Percentiles rank a stretch among this genome's conserved stretches.
Conservation (phyloP, 331 rosid species). For the Quercus phellos region DNA sequence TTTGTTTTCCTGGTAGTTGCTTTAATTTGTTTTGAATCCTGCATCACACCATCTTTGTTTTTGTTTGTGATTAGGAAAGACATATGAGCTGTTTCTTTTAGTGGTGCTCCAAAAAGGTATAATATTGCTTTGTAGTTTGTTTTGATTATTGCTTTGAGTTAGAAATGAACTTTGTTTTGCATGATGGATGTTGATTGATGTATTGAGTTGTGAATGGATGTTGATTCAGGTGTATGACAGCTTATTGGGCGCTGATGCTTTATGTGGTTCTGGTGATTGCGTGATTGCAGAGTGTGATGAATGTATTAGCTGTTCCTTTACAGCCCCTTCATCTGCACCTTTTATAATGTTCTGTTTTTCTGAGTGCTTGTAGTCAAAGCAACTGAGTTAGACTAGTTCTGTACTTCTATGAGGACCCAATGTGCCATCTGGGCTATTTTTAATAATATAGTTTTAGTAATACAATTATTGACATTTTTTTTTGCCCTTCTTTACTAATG, state of each 20-base stretch:
- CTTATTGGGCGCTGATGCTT: conserved; percentile 95
- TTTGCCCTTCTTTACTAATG: neutral
- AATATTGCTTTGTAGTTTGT: conserved; percentile 12
- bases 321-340: conserved; percentile 44
- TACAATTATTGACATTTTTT: neutral
- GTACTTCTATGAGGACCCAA: conserved; percentile 20
- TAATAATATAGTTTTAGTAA: conserved; percentile 18
- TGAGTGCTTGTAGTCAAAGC: conserved; percentile 30
- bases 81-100: conserved; percentile 4
- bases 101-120: conserved; percentile 7
- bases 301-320: conserved; percentile 71
- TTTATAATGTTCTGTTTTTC: conserved; percentile 29
- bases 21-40: neutral
- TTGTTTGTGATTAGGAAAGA: conserved; percentile 3
- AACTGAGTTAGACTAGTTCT: conserved; percentile 29
- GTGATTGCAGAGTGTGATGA: conserved; percentile 93
- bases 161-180: conserved; percentile 17
- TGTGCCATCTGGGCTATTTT: conserved; percentile 18
- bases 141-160: conserved; percentile 1
- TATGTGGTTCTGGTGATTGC: conserved; percentile 94
- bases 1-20: neutral
- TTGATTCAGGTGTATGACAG: conserved; percentile 86
- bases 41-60: conserved; percentile 1
- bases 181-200: conserved; percentile 58
- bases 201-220: conserved; percentile 71